A percentile compares a stretch with the other conserved stretches of the same genome.
Conservation (phyloP, 2,329 filamentous ascomycete species). For the Gyromitra esculenta region DNA sequence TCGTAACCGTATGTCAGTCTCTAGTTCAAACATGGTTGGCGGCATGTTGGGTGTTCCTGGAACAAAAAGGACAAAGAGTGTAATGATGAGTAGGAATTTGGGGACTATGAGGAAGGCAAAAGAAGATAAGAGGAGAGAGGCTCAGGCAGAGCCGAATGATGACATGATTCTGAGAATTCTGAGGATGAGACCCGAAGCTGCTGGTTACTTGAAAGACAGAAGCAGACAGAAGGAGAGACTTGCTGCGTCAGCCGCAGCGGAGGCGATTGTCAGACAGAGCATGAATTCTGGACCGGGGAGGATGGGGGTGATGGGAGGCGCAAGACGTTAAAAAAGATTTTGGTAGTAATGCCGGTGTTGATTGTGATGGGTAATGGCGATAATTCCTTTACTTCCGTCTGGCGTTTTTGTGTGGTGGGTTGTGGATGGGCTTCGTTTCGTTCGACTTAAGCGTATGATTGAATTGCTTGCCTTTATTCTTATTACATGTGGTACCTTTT, state of each 20-base stretch:
- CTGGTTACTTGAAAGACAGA: constrained; percentile 85
- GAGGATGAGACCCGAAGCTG: constrained; percentile 91
- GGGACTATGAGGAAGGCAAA: constrained; percentile 97
- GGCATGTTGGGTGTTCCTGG: constrained; percentile 62
- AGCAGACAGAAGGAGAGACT: constrained; percentile 94
- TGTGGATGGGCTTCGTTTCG: constrained; percentile 36
- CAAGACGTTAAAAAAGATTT: constrained; percentile 47
- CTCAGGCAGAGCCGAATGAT: constrained; percentile 94
- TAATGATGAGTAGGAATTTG: constrained; percentile 93
- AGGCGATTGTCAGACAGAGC: constrained; percentile 94
- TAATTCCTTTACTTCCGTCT: constrained; percentile 31
- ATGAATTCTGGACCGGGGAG: constrained; percentile 69
- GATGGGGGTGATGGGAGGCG: constrained; percentile 55
- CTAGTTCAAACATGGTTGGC: constrained; percentile 60
- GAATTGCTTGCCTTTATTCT: constrained; percentile 30
- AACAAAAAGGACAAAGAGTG: constrained; percentile 73
- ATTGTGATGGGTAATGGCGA: constrained; percentile 23
- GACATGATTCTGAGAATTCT: constrained; percentile 97
- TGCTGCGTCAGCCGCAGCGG: constrained; percentile 87
- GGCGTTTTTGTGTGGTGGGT: constrained; percentile 35
- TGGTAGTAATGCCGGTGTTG: constrained; percentile 18
- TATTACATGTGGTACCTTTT: constrained; percentile 16
- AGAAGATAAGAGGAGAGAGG: constrained; percentile 93
- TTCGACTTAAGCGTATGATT: constrained; percentile 26
- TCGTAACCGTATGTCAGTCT: constrained; percentile 73